A percentile compares a stretch with the other conserved stretches of the same genome.
These are phyloP conservation scores for Cyberlindnera sargentensis DNA, from an alignment of 805 yeast species.

Conservation along the genomic window DNA sequence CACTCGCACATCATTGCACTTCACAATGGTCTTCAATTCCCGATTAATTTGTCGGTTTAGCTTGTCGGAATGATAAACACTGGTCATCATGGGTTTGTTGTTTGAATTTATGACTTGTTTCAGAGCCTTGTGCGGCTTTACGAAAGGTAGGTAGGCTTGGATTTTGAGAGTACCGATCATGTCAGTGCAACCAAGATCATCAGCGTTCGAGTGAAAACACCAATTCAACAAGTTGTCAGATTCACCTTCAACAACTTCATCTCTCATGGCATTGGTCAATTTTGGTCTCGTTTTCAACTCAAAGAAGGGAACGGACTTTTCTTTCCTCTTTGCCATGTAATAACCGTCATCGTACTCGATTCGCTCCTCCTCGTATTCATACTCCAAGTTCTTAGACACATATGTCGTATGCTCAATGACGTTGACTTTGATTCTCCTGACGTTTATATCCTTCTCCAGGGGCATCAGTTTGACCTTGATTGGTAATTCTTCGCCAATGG, in stretches of 20 bases:
- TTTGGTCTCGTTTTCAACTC: slow-evolving; percentile 56
- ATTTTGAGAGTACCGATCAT: slow-evolving; percentile 18
- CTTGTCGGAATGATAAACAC: slow-evolving; percentile 6
- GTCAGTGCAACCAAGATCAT: slow-evolving; percentile 14
- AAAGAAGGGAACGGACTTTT: slow-evolving; percentile 49
- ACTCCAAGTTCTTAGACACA: slow-evolving; percentile 45
- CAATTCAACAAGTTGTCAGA: slow-evolving; percentile 57
- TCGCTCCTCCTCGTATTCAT: slow-evolving; percentile 40
- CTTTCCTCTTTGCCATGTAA: slow-evolving; percentile 24
- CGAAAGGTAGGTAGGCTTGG: slow-evolving; percentile 13
- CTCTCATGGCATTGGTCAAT: slow-evolving; percentile 39
- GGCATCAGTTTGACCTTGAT: slow-evolving; percentile 65
- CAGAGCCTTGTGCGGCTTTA: slow-evolving; percentile 12
- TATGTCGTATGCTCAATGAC: slow-evolving; percentile 62
- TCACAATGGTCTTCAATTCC: slow-evolving; percentile 4
- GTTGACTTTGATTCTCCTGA: slow-evolving; percentile 60
- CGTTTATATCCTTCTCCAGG: slow-evolving; percentile 48
- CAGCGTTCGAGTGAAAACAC: slow-evolving; percentile 34
- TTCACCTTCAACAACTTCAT: slow-evolving; percentile 47
- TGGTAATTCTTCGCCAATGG: slow-evolving; percentile 52
- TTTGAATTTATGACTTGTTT: slow-evolving; percentile 4
- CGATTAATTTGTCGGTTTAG: slow-evolving; percentile 1
- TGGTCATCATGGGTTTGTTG: slow-evolving; percentile 3
- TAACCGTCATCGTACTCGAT: slow-evolving; percentile 5
- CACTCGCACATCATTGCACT: slow-evolving; percentile 8